phyloP scores from a whole-genome alignment of 169 alveolate genomes.

The Plasmodium gonderi region DNA sequence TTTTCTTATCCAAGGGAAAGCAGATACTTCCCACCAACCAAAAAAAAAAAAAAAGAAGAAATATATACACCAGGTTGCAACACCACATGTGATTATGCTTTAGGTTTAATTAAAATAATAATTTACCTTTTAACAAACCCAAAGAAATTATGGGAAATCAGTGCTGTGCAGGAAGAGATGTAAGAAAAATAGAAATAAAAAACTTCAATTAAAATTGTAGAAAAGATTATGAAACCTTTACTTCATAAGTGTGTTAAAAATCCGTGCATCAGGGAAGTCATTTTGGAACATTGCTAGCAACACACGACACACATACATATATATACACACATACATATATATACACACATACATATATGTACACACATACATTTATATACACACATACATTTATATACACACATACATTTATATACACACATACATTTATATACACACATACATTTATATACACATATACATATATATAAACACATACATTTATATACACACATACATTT shows the following conservation, averaged over 20 bases:
- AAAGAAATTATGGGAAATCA: slow-evolving; percentile 80
- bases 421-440: background rate
- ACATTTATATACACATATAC: background rate
- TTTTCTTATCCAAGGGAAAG: background rate
- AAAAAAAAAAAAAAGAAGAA: slow-evolving; percentile 9
- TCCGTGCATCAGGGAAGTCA: background rate
- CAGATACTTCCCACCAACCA: background rate
- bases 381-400: background rate
- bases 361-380: background rate
- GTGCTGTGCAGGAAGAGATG: slow-evolving; percentile 86
- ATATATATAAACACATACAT: background rate
- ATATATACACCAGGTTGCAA: slow-evolving; percentile 20
- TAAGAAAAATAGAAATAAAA: slow-evolving; percentile 32
- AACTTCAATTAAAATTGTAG: background rate
- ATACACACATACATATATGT: background rate
- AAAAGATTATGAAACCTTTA: background rate
- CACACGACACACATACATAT: background rate
- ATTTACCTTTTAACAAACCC: slow-evolving; percentile 24
- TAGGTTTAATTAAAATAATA: slow-evolving; percentile 55
- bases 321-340: background rate
- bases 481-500: background rate
- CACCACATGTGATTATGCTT: slow-evolving; percentile 61
- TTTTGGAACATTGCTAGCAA: background rate
- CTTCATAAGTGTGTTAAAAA: background rate
- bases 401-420: background rate